These are phyloP conservation scores for Eutrema yunnanense DNA, from an alignment of 345 rosid species.

Conservation along the genomic window DNA sequence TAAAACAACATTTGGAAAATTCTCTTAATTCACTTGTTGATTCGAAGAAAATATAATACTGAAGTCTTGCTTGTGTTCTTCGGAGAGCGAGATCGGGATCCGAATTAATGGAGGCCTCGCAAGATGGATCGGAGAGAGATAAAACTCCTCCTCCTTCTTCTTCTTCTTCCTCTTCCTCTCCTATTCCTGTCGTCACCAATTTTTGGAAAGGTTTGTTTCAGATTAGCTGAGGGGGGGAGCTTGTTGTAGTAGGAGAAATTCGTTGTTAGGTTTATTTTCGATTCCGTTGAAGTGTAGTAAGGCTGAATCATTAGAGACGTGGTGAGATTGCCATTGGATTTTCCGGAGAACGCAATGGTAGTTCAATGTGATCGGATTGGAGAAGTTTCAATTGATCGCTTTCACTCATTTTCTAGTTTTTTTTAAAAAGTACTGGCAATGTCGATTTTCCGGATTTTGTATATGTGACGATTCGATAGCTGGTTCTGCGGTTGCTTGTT, in stretches of 20 bases:
- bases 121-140: conserved; percentile 73
- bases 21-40: background rate
- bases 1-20: background rate
- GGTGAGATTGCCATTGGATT: background rate
- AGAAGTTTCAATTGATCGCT: background rate
- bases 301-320: background rate
- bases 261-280: background rate
- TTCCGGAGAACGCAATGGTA: conserved; percentile 7
- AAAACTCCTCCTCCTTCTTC: conserved; percentile 51
- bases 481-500: background rate
- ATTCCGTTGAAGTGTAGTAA: conserved; percentile 1
- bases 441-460: too few species aligned
- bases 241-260: conserved; percentile 7
- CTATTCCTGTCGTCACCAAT: conserved; percentile 62
- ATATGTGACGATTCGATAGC: background rate
- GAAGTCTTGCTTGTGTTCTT: conserved; percentile 11
- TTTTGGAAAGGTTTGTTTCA: conserved; percentile 83
- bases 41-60: conserved; percentile 6
- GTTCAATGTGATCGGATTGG: conserved; percentile 13
- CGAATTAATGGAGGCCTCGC: conserved; percentile 53
- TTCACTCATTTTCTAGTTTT: background rate
- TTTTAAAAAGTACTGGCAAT: background rate
- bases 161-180: conserved; percentile 59
- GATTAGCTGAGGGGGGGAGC: background rate
- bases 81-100: conserved; percentile 26